Base-by-base conservation (phyloP, 768 basidiomycete genomes). In the Leccinum subtestaceum region DNA sequence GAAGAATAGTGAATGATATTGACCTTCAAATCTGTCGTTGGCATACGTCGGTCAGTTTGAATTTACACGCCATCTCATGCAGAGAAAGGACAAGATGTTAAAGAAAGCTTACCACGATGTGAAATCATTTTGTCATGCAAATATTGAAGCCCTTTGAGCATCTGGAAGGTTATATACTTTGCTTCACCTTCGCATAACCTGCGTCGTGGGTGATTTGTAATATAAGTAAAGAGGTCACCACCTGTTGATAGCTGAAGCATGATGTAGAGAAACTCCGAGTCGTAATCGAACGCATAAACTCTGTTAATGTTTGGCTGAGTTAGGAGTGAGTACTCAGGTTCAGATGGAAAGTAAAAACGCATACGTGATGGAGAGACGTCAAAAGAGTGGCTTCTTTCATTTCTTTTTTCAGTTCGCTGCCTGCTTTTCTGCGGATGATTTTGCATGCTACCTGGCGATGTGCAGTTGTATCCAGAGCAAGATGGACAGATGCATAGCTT, bases 211-310 rank as follows among this genome's bases (percentile, higher is more conserved):
- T 84, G 80, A 56, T 79, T 84, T 15, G 83, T 84, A 62, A 93
- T 88, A 71, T 93, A 92, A 3, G 89, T 89, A 71, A 93, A 93
- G n/a, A 93, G 80, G 67, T 93, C 91, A 23, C 91, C 91, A 10
- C 91, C 91, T 0, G 91, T 92, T 65, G 89, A 92, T 8, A 93
- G 78, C 71, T 93, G 87, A 34, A 93, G 84, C 72, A 93, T 92
- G 46, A 93, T 89, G 70, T 92, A 87, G 82, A 89, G 77, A 68
- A 87, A 88, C 63, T 79, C 79, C 1, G 81, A 76, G 60, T 84
- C 77, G 34, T 83, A 79, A 67, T 87, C 84, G 11, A 88, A 85
- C 56, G 85, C 87, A 65, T 84, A 86, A 46, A 92, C 86, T 53
- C 82, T 81, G 65, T 91, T 93, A 51, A 93, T 91, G 60, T 91